These are phyloP conservation scores for Rhodofomes roseus DNA, from an alignment of 1,284 basidiomycete species.

Conservation along the genomic window DNA sequence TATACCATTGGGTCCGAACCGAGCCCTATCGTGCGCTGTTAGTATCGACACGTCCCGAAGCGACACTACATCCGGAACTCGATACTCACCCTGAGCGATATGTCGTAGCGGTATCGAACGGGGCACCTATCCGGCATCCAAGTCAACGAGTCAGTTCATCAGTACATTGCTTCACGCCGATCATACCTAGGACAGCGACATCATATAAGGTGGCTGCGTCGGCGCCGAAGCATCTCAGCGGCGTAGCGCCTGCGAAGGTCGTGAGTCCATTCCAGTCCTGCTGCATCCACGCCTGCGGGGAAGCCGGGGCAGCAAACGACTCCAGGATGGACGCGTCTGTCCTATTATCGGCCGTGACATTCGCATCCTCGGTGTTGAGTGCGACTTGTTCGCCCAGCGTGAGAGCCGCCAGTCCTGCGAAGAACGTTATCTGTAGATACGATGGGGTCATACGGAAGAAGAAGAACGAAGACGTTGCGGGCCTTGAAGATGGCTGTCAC, in stretches of 20 bases:
- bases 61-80: background rate
- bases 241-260: slow-evolving; percentile 25
- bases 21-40: slow-evolving; percentile 17
- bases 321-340: background rate
- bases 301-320: background rate
- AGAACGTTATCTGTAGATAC: background rate
- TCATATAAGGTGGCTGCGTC: slow-evolving; percentile 25
- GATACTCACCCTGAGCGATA: slow-evolving; percentile 28
- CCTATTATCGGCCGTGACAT: background rate
- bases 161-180: background rate
- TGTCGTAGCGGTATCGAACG: slow-evolving; percentile 32
- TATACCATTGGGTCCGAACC: slow-evolving; percentile 35
- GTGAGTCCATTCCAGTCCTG: slow-evolving; percentile 28
- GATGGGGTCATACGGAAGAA: background rate
- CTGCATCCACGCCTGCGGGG: slow-evolving; percentile 16
- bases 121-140: slow-evolving; percentile 23
- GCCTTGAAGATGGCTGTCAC: too few species aligned
- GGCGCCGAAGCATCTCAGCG: slow-evolving; percentile 28
- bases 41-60: background rate
- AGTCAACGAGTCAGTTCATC: background rate
- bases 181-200: slow-evolving; percentile 28
- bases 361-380: background rate
- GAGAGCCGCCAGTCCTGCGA: background rate
- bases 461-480: too few species aligned
- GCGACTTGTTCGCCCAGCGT: background rate